A percentile compares a stretch with the other conserved stretches of the same genome.
Conservation (phyloP, 2,329 filamentous ascomycete genomes). For the Daldinia sp. region DNA sequence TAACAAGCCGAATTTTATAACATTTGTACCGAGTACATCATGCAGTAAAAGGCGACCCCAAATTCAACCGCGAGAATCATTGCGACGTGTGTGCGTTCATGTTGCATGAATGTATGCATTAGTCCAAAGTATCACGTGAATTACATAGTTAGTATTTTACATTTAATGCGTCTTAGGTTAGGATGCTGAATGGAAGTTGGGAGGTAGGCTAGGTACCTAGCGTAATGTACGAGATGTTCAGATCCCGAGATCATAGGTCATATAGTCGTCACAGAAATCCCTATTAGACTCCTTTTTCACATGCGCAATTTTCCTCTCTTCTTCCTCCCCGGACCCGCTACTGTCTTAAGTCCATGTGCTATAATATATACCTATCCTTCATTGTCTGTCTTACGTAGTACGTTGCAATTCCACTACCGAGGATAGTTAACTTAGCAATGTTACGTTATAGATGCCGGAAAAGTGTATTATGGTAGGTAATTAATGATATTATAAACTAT, state of each 20-base stretch:
- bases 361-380: background rate
- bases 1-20: slow-evolving; percentile 11
- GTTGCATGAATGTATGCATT: slow-evolving; percentile 11
- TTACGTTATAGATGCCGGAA: background rate
- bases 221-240: too few relatives aligned
- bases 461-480: too few relatives aligned
- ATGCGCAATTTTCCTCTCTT: background rate
- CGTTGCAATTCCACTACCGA: background rate
- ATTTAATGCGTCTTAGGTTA: too few relatives aligned
- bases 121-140: slow-evolving; percentile 12
- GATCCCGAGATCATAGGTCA: slow-evolving; percentile 5
- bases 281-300: too few relatives aligned
- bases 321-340: background rate
- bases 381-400: background rate
- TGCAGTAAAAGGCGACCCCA: slow-evolving; percentile 2
- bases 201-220: background rate
- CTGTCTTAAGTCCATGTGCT: background rate
- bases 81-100: slow-evolving; percentile 4
- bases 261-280: slow-evolving; percentile 1
- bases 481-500: background rate
- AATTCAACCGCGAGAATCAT: slow-evolving; percentile 26
- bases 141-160: too few relatives aligned
- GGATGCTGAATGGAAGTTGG: too few relatives aligned
- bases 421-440: background rate
- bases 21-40: slow-evolving; percentile 2